These are phyloP conservation scores for Chlamydomonas applanata DNA, from an alignment of 139 green algal genomes.

Conservation along the genomic window DNA sequence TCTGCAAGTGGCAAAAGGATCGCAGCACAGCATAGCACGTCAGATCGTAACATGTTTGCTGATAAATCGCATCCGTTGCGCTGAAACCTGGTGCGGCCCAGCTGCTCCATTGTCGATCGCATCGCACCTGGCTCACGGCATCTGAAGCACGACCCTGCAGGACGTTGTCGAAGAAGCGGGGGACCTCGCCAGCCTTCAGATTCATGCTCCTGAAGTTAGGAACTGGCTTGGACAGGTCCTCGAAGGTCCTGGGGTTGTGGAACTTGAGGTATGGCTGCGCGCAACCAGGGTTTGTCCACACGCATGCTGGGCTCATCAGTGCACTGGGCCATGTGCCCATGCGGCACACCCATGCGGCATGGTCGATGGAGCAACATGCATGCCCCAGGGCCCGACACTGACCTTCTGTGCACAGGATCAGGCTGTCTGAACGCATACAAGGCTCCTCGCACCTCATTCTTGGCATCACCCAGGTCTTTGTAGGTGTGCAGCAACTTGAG, in stretches of 20 bases:
- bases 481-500: constrained; percentile 58
- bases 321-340: too few relatives aligned
- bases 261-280: constrained; percentile 58
- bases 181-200: constrained; percentile 53
- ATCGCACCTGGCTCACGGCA: constrained; percentile 22
- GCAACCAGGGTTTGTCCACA: too few relatives aligned
- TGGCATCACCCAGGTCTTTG: constrained; percentile 56
- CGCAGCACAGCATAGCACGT: too few relatives aligned
- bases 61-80: too few relatives aligned
- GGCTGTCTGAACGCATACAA: too few relatives aligned
- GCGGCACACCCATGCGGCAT: too few relatives aligned
- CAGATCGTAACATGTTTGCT: too few relatives aligned
- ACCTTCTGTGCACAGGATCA: too few relatives aligned
- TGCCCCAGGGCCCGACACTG: not conserved
- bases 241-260: constrained; percentile 63
- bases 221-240: constrained; percentile 55
- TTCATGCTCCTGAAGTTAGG: constrained; percentile 56
- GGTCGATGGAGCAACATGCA: not conserved
- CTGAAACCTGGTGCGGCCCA: too few relatives aligned
- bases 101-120: too few relatives aligned
- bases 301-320: too few relatives aligned
- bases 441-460: constrained; percentile 44
- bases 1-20: constrained; percentile 28
- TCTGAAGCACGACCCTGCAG: constrained; percentile 33
- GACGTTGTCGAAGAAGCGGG: constrained; percentile 61